A percentile compares a stretch with the other conserved stretches of the same genome.
phyloP scores from a whole-genome alignment of 192 early-diverging fungal genomes.

The Backusella luteola region DNA sequence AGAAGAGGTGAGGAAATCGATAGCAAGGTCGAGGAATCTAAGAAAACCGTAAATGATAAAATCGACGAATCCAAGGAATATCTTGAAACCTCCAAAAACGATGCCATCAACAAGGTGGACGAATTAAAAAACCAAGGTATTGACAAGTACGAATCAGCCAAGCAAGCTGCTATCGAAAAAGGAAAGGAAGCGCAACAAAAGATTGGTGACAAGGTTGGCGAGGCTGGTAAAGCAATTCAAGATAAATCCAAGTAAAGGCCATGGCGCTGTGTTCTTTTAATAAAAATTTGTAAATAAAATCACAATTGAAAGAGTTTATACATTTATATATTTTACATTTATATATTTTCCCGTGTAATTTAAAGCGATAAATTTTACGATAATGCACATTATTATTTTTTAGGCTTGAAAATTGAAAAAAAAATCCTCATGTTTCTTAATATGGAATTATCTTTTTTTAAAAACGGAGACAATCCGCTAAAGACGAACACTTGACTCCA shows the following conservation, averaged over 20 bases:
- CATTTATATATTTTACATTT: background rate
- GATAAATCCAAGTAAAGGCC: background rate
- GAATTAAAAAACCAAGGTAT: background rate
- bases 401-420: too few species aligned
- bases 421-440: too few species aligned
- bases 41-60: background rate
- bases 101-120: background rate
- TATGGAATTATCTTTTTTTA: too few species aligned
- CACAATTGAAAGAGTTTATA: background rate
- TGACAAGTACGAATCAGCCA: background rate
- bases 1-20: background rate
- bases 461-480: too few species aligned
- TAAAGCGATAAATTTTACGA: background rate
- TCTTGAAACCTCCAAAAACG: background rate
- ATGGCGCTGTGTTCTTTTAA: background rate
- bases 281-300: constrained; percentile 6
- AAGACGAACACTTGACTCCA: too few species aligned
- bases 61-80: background rate
- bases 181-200: background rate
- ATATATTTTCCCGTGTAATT: background rate
- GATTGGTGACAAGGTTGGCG: constrained; percentile 1
- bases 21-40: background rate
- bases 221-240: constrained; percentile 13
- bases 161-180: constrained; percentile 10
- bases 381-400: too few species aligned